Evolutionary conservation across 495 filamentous ascomycete species (phyloP).

Genomic region (Apodospora peruviana): DNA sequence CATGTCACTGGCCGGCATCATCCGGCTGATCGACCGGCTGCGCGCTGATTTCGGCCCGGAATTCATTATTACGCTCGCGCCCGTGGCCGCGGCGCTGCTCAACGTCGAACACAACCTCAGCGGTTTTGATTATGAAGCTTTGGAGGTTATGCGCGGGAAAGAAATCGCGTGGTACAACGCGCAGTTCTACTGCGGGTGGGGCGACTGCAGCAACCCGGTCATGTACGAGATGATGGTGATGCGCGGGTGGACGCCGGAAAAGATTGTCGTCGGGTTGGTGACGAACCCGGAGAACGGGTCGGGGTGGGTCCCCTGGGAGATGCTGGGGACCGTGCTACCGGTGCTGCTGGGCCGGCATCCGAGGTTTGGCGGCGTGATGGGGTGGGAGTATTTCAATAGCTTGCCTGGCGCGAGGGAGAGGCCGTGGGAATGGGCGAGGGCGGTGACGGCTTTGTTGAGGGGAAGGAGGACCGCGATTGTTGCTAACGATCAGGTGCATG

Average conservation of each 20-base stretch:
- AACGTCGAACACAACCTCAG: constrained; percentile 54
- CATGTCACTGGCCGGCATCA: constrained; percentile 66
- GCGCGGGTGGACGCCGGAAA: constrained; percentile 68
- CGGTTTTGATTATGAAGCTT: constrained; percentile 68
- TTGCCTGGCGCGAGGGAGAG: constrained; percentile 51
- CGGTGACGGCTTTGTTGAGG: constrained; percentile 30
- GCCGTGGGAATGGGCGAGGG: constrained; percentile 66
- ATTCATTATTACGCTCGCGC: constrained; percentile 74
- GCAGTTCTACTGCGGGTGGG: constrained; percentile 87
- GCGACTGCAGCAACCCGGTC: constrained; percentile 48
- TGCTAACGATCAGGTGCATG: no score
- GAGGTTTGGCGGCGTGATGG: constrained; percentile 70
- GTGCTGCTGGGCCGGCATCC: constrained; percentile 32
- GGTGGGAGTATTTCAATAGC: constrained; percentile 84
- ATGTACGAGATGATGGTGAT: constrained; percentile 64
- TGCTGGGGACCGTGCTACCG: constrained; percentile 28
- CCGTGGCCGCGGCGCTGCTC: constrained; percentile 67
- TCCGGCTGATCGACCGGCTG: constrained; percentile 69
- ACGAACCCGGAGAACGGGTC: constrained; percentile 68
- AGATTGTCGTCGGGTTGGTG: constrained; percentile 70
- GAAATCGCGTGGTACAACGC: constrained; percentile 78
- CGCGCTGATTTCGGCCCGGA: constrained; percentile 62
- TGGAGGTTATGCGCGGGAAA: constrained; percentile 60
- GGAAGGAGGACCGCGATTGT: constrained; percentile 4
- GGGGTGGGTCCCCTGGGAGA: constrained; percentile 35